Evolutionary conservation across 805 yeast genomes (phyloP).

Genomic region (Candida ovalis): DNA sequence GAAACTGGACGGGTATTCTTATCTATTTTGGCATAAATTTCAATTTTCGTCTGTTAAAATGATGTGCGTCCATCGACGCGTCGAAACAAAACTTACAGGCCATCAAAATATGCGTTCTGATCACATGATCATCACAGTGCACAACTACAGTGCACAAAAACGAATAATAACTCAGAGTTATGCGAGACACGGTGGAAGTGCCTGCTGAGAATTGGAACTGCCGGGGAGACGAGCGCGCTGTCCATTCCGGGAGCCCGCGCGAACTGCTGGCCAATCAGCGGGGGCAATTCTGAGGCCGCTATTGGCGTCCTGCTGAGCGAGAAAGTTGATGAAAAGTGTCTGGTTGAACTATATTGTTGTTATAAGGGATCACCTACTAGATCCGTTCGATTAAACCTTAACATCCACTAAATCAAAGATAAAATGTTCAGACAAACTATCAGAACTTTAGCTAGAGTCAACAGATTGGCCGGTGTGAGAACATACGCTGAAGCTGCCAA

Average conservation of each 20-base stretch:
- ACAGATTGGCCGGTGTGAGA: conserved; percentile 62
- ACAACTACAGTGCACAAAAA: too few species aligned
- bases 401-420: neutral
- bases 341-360: neutral
- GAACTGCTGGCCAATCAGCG: neutral
- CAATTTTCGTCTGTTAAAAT: too few species aligned
- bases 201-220: neutral
- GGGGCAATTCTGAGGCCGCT: neutral
- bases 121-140: too few species aligned
- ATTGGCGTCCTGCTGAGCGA: neutral
- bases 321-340: neutral
- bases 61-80: too few species aligned
- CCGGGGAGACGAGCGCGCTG: neutral
- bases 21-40: too few species aligned
- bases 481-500: conserved; percentile 81
- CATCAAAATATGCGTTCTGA: too few species aligned
- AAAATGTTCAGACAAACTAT: conserved; percentile 61
- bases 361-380: too few species aligned
- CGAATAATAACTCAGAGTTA: too few species aligned
- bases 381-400: neutral
- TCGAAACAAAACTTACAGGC: too few species aligned
- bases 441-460: conserved; percentile 57
- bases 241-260: neutral
- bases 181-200: neutral
- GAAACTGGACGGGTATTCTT: too few species aligned